Conservation (phyloP, 2,329 filamentous ascomycete genomes). For the Coniosporium tulheliwenetii region DNA sequence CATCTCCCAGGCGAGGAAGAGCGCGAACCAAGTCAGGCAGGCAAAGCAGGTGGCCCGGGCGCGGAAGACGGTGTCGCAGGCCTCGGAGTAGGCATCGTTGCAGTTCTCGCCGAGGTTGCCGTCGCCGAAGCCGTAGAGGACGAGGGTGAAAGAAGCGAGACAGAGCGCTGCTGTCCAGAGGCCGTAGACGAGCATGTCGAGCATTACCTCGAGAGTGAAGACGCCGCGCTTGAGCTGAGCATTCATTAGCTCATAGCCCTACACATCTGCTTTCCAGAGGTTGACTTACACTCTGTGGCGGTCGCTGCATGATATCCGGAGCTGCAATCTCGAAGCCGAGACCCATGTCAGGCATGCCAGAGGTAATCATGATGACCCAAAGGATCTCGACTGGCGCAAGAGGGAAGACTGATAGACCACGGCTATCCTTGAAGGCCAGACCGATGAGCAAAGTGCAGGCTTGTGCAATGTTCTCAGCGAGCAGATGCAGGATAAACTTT, state of each 20-base stretch:
- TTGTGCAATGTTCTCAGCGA: constrained; percentile 71
- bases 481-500: constrained; percentile 68
- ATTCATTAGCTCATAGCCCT: too few species aligned
- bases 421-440: constrained; percentile 60
- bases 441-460: constrained; percentile 70
- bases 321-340: constrained; percentile 66
- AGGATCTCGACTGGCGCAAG: constrained; percentile 75
- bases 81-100: constrained; percentile 39
- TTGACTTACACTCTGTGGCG: constrained; percentile 45
- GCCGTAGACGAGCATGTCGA: constrained; percentile 70
- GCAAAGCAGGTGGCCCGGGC: constrained; percentile 61
- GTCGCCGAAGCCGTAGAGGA: constrained; percentile 46
- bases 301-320: constrained; percentile 62
- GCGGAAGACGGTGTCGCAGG: constrained; percentile 51
- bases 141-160: constrained; percentile 45
- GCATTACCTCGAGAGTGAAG: constrained; percentile 61
- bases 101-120: constrained; percentile 46
- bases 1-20: constrained; percentile 70
- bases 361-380: constrained; percentile 92
- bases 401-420: constrained; percentile 66
- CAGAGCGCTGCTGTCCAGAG: constrained; percentile 60
- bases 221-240: constrained; percentile 40
- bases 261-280: too few species aligned
- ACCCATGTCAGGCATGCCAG: constrained; percentile 74
- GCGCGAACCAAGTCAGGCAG: constrained; percentile 59